phyloP scores from a whole-genome alignment of 1,139 yeast genomes.

The Geotrichum citri-aurantii region DNA sequence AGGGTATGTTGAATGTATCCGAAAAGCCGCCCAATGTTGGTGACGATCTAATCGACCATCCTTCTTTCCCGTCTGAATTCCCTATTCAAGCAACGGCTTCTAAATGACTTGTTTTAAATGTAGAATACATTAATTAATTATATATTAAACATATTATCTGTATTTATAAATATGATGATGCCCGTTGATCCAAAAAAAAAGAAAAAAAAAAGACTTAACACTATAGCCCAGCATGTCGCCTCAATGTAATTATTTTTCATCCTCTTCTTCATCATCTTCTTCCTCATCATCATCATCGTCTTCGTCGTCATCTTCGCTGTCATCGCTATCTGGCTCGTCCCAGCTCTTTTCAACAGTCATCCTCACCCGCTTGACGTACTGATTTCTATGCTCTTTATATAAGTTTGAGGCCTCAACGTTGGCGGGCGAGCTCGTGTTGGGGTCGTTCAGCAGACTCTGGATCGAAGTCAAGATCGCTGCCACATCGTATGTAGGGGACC shows the following conservation, averaged over 20 bases:
- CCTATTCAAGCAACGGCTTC: background rate
- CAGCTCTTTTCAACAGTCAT: conserved; percentile 74
- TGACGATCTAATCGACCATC: conserved; percentile 13
- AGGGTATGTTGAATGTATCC: conserved; percentile 40
- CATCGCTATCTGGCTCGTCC: conserved; percentile 25
- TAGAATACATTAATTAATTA: background rate
- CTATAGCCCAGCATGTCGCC: background rate
- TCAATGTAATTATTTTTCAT: background rate
- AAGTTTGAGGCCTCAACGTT: conserved; percentile 96
- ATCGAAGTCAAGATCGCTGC: conserved; percentile 91
- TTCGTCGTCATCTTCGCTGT: conserved; percentile 16
- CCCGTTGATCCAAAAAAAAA: background rate
- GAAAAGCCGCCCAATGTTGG: conserved; percentile 36
- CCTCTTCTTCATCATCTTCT: conserved; percentile 17
- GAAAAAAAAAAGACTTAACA: background rate
- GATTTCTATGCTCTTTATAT: conserved; percentile 90
- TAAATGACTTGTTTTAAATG: background rate
- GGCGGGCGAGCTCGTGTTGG: conserved; percentile 95
- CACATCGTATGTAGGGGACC: conserved; percentile 99
- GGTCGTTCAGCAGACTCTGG: conserved; percentile 79
- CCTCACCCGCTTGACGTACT: conserved; percentile 83
- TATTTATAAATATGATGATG: background rate
- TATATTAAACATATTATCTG: background rate
- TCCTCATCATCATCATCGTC: conserved; percentile 18
- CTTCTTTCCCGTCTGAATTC: conserved; percentile 12